phyloP scores from a whole-genome alignment of 495 filamentous ascomycete species.

The Lasiosphaeris hirsuta region DNA sequence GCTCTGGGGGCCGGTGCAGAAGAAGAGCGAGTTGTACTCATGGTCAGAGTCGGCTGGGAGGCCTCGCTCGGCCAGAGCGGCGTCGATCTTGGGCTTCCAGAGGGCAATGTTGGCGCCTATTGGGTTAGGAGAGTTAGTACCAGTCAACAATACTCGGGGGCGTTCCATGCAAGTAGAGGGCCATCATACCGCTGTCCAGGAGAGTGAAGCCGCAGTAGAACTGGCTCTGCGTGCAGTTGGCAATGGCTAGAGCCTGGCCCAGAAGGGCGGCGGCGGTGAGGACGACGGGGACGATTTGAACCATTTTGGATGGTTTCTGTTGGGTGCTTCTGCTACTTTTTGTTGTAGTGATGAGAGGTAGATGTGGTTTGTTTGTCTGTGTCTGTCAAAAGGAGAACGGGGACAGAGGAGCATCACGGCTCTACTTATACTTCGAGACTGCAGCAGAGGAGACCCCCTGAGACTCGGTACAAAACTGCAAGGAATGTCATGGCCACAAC shows the following conservation, averaged over 20 bases:
- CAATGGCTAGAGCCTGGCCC: constrained; percentile 3
- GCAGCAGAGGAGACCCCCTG: no score
- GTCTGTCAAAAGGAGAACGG: neutral
- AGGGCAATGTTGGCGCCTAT: neutral
- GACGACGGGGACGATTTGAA: constrained; percentile 8
- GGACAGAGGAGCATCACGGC: no score
- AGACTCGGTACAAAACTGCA: no score
- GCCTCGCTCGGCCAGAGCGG: neutral
- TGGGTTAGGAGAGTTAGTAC: neutral
- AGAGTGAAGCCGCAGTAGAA: constrained; percentile 13
- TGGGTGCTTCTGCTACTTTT: neutral
- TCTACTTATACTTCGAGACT: no score
- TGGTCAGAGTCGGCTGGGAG: constrained; percentile 3
- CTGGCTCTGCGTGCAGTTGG: constrained; percentile 5
- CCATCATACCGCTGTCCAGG: neutral
- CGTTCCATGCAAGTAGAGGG: neutral
- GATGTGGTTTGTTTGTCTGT: neutral
- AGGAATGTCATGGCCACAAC: no score
- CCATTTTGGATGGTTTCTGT: constrained; percentile 3
- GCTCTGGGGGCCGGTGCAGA: constrained; percentile 1
- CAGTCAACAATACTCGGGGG: neutral
- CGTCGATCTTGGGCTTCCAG: constrained; percentile 12
- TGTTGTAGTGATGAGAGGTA: neutral
- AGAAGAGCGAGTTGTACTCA: constrained; percentile 9
- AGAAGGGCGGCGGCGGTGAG: neutral